Percentiles rank a stretch among this genome's conserved stretches.
These are phyloP conservation scores for Athelia psychrophila DNA, from an alignment of 1,284 basidiomycete species.

Conservation along the genomic window DNA sequence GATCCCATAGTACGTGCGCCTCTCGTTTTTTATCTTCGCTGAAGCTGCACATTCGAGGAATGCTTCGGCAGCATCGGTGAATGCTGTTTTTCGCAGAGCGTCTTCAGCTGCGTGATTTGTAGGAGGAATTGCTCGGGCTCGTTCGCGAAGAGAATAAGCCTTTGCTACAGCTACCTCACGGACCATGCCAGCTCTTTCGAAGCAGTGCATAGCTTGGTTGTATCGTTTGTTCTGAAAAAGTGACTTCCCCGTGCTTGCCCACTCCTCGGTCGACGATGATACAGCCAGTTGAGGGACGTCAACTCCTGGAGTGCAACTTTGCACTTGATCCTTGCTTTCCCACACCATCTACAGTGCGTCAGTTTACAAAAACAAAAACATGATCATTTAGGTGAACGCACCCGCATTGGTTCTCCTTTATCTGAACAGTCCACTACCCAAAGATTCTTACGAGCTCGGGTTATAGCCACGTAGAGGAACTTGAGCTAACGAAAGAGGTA, in stretches of 20 bases:
- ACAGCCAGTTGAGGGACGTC: conserved; percentile 47
- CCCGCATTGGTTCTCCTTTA: conserved; percentile 56
- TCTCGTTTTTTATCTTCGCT: conserved; percentile 25
- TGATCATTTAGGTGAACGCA: conserved; percentile 21
- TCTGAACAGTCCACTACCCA: conserved; percentile 66
- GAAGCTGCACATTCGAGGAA: conserved; percentile 42
- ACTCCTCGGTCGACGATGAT: conserved; percentile 48
- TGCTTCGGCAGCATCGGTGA: conserved; percentile 41
- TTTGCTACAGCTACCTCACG: conserved; percentile 44
- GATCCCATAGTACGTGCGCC: conserved; percentile 43
- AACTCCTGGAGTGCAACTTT: conserved; percentile 39
- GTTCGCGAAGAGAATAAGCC: conserved; percentile 42
- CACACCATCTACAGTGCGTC: conserved; percentile 42
- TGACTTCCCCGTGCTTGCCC: conserved; percentile 47
- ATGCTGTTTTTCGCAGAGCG: conserved; percentile 32
- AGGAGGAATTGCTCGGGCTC: conserved; percentile 23
- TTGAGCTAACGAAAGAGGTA: conserved; percentile 45
- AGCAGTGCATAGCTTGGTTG: conserved; percentile 60
- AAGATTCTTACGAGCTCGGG: conserved; percentile 61
- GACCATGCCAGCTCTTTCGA: conserved; percentile 45
- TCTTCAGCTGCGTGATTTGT: conserved; percentile 11
- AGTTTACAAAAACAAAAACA: background rate
- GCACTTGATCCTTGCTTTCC: conserved; percentile 38
- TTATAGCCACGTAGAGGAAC: conserved; percentile 68
- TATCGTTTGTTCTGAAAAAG: conserved; percentile 58